Conservation (phyloP, 2,329 filamentous ascomycete species). For the Penicillium crustosum region DNA sequence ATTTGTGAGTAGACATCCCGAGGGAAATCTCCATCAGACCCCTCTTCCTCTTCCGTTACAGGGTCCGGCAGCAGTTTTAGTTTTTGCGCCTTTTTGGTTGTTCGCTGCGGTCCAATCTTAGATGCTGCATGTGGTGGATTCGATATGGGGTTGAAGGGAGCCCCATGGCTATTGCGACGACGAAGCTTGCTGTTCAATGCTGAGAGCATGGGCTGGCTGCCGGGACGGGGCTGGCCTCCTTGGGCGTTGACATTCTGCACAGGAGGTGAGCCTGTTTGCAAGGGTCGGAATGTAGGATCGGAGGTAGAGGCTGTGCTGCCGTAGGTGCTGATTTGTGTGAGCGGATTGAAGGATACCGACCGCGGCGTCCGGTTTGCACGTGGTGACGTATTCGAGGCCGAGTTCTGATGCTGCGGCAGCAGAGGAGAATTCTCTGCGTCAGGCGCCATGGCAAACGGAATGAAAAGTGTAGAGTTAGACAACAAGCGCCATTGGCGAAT, state of each 20-base stretch:
- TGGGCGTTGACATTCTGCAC: slow-evolving; percentile 32
- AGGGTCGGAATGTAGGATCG: slow-evolving; percentile 42
- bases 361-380: slow-evolving; percentile 39
- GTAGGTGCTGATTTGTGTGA: slow-evolving; percentile 47
- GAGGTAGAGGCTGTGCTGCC: slow-evolving; percentile 41
- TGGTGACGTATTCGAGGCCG: slow-evolving; percentile 39
- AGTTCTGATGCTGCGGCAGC: slow-evolving; percentile 37
- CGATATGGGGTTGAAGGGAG: slow-evolving; percentile 48
- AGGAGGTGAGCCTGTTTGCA: slow-evolving; percentile 42
- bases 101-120: slow-evolving; percentile 92
- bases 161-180: slow-evolving; percentile 78
- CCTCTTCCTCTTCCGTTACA: slow-evolving; percentile 77
- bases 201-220: slow-evolving; percentile 65
- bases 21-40: slow-evolving; percentile 81
- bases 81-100: slow-evolving; percentile 93
- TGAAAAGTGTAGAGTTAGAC: slow-evolving; percentile 12
- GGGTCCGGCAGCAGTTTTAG: slow-evolving; percentile 94
- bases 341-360: slow-evolving; percentile 51
- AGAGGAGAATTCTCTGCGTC: slow-evolving; percentile 45
- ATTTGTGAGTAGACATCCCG: slow-evolving; percentile 97
- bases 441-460: slow-evolving; percentile 33
- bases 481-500: slow-evolving; percentile 15
- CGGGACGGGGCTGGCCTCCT: slow-evolving; percentile 26
- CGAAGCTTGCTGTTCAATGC: slow-evolving; percentile 84
- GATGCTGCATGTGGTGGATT: slow-evolving; percentile 45